phyloP scores from a whole-genome alignment of 2,329 filamentous ascomycete genomes.

The Diplodia intermedia region DNA sequence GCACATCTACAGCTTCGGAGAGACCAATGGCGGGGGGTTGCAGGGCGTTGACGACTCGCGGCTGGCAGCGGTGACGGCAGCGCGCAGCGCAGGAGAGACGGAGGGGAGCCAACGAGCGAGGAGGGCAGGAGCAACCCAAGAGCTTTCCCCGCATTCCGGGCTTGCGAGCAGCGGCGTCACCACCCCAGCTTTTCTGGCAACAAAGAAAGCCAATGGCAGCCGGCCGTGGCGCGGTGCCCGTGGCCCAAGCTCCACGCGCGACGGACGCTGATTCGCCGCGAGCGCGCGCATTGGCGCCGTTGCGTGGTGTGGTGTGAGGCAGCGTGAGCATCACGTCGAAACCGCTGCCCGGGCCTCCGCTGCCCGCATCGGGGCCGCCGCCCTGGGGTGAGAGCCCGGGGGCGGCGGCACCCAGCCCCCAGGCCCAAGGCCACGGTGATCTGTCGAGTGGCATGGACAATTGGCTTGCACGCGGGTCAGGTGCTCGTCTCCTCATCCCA shows the following conservation, averaged over 20 bases:
- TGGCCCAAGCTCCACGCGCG: conserved; percentile 17
- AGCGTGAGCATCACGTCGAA: conserved; percentile 30
- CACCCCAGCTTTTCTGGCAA: conserved; percentile 25
- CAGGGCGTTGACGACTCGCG: not conserved
- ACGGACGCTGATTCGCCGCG: conserved; percentile 23
- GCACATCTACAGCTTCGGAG: not conserved
- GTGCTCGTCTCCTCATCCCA: conserved; percentile 33
- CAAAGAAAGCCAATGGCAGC: conserved; percentile 23
- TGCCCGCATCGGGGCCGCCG: conserved; percentile 3
- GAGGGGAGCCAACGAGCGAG: not conserved
- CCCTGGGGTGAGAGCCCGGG: conserved; percentile 19
- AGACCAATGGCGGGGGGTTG: not conserved
- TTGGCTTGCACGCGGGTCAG: conserved; percentile 18
- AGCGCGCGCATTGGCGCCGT: conserved; percentile 12
- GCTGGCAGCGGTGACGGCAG: conserved; percentile 13
- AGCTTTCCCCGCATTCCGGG: conserved; percentile 32
- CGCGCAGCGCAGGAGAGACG: conserved; percentile 14
- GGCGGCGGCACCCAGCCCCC: conserved; percentile 8
- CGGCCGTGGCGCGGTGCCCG: conserved; percentile 3
- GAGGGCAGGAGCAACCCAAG: conserved; percentile 7
- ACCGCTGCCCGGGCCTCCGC: not conserved
- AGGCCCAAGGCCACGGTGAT: not conserved
- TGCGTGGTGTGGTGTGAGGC: conserved; percentile 31
- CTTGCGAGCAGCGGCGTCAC: not conserved
- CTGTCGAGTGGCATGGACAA: conserved; percentile 14